Evolutionary conservation across 148 eudicot genomes (phyloP).

Genomic region (Fagopyrum esculentum): DNA sequence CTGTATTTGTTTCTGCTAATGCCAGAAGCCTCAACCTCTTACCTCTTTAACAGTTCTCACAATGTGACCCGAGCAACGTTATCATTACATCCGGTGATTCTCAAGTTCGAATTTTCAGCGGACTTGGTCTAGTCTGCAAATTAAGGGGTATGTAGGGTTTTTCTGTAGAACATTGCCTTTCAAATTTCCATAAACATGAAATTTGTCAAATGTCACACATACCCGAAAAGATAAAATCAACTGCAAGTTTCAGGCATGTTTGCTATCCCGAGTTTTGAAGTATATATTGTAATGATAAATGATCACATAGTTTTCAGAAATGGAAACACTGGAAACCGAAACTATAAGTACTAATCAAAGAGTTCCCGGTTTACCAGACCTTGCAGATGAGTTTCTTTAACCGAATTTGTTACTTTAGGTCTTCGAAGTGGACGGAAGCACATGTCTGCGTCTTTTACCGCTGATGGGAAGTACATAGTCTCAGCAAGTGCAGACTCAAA

Average conservation of each 20-base stretch:
- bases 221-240: no score
- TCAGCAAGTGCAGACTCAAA: not conserved
- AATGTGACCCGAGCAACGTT: not conserved
- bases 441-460: conserved; percentile 5
- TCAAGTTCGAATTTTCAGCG: conserved; percentile 7
- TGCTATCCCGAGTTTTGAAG: no score
- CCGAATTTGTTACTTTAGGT: not conserved
- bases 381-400: not conserved
- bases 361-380: not conserved
- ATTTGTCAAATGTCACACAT: not conserved
- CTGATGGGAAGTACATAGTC: conserved; percentile 1
- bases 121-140: conserved; percentile 6
- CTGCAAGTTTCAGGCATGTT: no score
- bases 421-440: not conserved
- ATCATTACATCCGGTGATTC: conserved; percentile 6
- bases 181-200: not conserved
- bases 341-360: no score
- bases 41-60: not conserved
- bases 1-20: not conserved
- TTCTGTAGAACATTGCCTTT: not conserved
- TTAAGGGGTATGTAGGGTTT: not conserved
- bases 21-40: not conserved
- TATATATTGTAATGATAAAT: no score
- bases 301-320: no score
- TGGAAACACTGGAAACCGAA: no score